Conservation (phyloP, 129 eudicot genomes). For the Helichrysum umbraculigerum region DNA sequence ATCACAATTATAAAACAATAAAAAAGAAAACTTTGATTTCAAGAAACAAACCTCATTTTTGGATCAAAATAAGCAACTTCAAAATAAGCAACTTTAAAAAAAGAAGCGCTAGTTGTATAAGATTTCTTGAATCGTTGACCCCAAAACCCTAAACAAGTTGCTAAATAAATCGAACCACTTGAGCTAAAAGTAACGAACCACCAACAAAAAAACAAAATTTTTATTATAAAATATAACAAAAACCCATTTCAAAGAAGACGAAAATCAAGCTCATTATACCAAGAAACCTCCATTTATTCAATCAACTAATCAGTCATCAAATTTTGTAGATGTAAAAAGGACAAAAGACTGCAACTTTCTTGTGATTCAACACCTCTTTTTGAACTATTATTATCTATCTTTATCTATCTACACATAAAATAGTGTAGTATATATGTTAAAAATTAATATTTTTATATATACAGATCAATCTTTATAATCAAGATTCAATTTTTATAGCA, state of each 20-base stretch:
- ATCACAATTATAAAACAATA: neutral
- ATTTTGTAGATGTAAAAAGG: neutral
- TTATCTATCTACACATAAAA: slow-evolving; percentile 18
- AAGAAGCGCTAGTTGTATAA: slow-evolving; percentile 16
- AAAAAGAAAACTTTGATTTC: slow-evolving; percentile 3
- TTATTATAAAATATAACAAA: neutral
- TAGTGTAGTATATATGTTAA: slow-evolving; percentile 8
- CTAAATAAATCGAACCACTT: slow-evolving; percentile 2
- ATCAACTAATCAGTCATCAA: slow-evolving; percentile 4
- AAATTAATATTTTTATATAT: neutral
- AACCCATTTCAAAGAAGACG: slow-evolving; percentile 22
- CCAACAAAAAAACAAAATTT: neutral
- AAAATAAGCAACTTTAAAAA: slow-evolving; percentile 7
- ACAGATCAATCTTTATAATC: slow-evolving; percentile 31
- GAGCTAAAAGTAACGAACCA: slow-evolving; percentile 19
- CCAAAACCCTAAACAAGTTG: slow-evolving; percentile 22
- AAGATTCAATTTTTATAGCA: slow-evolving; percentile 17
- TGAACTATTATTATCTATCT: neutral
- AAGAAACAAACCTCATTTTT: slow-evolving; percentile 24
- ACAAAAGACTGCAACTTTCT: slow-evolving; percentile 32
- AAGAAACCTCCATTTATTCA: slow-evolving; percentile 29
- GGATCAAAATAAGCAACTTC: slow-evolving; percentile 23
- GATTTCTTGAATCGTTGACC: slow-evolving; percentile 29
- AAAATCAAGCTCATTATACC: slow-evolving; percentile 35
- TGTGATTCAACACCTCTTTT: slow-evolving; percentile 38